Evolutionary conservation across 225 moss, liverwort and hornwort species (phyloP).

Genomic region (Straminergon stramineum): DNA sequence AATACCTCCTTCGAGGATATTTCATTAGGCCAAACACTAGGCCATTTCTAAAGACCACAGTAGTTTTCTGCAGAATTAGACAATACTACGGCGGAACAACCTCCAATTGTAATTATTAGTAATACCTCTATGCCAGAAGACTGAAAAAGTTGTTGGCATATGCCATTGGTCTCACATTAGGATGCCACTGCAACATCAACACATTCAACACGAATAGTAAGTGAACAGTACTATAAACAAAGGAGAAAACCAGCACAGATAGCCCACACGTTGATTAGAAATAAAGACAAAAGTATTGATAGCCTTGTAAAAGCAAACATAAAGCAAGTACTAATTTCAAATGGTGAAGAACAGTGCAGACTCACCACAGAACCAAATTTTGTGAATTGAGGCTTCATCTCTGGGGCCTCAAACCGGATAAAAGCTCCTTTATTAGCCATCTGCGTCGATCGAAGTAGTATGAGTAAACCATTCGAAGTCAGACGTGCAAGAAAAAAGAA

Average conservation of each 20-base stretch:
- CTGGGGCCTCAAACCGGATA: slow-evolving; percentile 72
- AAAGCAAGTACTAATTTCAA: neutral
- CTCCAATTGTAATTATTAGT: neutral
- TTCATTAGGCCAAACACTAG: neutral
- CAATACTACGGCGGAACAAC: slow-evolving; percentile 3
- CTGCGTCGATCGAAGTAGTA: slow-evolving; percentile 10
- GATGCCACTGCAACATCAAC: slow-evolving; percentile 63
- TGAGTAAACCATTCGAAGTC: neutral
- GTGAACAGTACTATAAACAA: neutral
- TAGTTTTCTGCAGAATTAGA: slow-evolving; percentile 8
- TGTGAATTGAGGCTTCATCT: slow-evolving; percentile 83
- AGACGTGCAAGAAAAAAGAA: neutral
- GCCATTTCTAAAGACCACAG: neutral
- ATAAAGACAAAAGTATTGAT: neutral
- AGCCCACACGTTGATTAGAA: neutral
- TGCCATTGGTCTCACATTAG: slow-evolving; percentile 92
- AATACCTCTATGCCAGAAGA: slow-evolving; percentile 65
- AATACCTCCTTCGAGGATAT: slow-evolving; percentile 33
- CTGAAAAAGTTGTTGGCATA: slow-evolving; percentile 95
- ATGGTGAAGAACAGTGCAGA: neutral
- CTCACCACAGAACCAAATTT: slow-evolving; percentile 86
- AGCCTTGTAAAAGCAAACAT: neutral
- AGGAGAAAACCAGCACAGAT: neutral
- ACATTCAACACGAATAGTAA: neutral
- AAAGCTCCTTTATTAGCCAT: slow-evolving; percentile 99